Base-by-base conservation (phyloP, 2,329 filamentous ascomycete species). In the Fonsecaea multimorphosa region DNA sequence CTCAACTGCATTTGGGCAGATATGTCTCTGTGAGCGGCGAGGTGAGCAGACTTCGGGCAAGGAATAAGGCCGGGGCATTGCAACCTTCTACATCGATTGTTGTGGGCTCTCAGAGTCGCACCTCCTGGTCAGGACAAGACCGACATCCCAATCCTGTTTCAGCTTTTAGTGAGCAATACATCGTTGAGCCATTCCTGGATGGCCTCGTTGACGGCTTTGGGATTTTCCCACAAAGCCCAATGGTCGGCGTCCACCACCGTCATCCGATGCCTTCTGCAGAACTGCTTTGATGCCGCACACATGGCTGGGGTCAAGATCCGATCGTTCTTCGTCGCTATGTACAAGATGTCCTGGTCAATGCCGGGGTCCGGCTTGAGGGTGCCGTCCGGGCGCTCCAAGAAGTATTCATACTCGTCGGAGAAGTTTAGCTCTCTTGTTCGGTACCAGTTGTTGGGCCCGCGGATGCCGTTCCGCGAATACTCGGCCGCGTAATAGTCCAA, bases 361-460 rank as follows among this genome's bases (percentile, higher is more conserved):
- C 34, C 53, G 11, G 62, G 34, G 32, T 56, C 53, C n/a, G 53
- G 53, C 3, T 56, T 56, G 5, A 56, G 22, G 14, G 12, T 24
- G n/a, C 56, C 56, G 24, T 58, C 56, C 12, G 36, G 38, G 12
- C 12, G 19, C 27, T 63, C 60, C 16, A 67, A 64, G 59, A 64
- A 60, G 24, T 72, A 80, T 77, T 73, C 73, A 59, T 78, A 74
- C 64, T 97, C 94, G 68, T 97, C 91, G 36, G 91, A 85, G 74
- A 83, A 90, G 77, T 96, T 97, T 69, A 89, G 76, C 75, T 86
- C 81, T n/a, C 86, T 82, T 1, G 86, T 90, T 46, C 92, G 87
- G 79, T 98, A 98, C 91, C 92, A 97, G 78, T 93, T 95, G 65
- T 92, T 81, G 16, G 92, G 91, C 0, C 92, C 92, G 69, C 88